Base-by-base conservation (phyloP, 345 rosid species). In the Populus ilicifolia region DNA sequence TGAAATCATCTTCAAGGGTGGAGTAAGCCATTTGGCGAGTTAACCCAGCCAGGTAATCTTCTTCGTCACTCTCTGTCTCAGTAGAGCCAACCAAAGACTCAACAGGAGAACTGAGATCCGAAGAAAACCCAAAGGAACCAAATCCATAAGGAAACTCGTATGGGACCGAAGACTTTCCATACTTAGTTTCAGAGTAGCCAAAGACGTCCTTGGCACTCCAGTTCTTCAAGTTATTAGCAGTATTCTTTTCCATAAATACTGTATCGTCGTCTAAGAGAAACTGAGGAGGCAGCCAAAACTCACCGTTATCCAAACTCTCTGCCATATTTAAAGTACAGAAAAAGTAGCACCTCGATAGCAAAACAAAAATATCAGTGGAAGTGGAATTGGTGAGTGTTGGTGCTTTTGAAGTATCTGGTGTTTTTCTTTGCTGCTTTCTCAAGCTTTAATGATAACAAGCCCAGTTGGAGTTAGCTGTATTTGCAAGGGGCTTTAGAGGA, bases 241-340 rank as follows among this genome's bases (percentile, higher is more conserved):
- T 65, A 2, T 50, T 56, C 65, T 72, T 73, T 46, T 85, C 92
- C 41, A 78, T 12, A 71, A 85, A 79, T 16, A 82, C 48, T 71
- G 88, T 94, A 10, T 92, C 91, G 82, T 92, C 90, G 82, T 90
- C 98, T 2, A 87, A 77, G 3, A 93, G 90, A 77, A 95, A 92
- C 89, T 88, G 83, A 0, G 94, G 81, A 4, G 96, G 99, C 69
- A 95, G 89, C 89, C 89, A 87, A 75, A 87, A 90, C 90, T 88
- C 93, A 3, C 89, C 94, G 78, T 90, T 90, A 75, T 89, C 83
- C 1, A 91, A 44, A 64, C 80, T 79, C 48, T 88, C 87, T 9
- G 89, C 92, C 99, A 93, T 94, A 29, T 16, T 67, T 14, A 8
- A 21, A 36, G 30, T 5, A 39, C 23, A 71, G 13, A 36, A 11